These are phyloP conservation scores for Mucuna pruriens DNA, from an alignment of 306 rosid genomes.

Conservation along the genomic window DNA sequence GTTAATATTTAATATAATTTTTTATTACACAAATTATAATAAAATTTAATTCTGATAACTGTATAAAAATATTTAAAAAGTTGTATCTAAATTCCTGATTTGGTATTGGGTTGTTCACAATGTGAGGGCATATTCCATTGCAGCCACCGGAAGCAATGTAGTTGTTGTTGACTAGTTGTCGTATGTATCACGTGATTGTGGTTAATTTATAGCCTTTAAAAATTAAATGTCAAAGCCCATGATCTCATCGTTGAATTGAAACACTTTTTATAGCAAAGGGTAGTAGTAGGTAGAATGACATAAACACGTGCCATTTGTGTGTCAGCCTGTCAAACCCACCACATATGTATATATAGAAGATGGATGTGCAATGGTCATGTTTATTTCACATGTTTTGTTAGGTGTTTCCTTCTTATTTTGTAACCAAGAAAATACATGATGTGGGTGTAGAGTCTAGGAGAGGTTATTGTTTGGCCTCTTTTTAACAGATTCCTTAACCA, in stretches of 20 bases:
- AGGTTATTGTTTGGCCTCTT: too few species aligned
- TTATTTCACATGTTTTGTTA: conserved; percentile 35
- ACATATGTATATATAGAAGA: neutral
- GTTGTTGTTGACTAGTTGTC: conserved; percentile 18
- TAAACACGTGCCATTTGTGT: conserved; percentile 39
- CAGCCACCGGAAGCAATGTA: conserved; percentile 17
- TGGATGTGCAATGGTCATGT: neutral
- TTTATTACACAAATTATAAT: too few species aligned
- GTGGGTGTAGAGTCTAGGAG: too few species aligned
- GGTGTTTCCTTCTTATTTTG: neutral
- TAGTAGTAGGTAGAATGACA: conserved; percentile 31
- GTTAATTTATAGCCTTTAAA: neutral
- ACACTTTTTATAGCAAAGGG: neutral
- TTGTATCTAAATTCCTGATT: too few species aligned
- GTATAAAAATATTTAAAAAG: too few species aligned
- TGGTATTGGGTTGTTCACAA: neutral
- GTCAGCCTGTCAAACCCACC: conserved; percentile 16
- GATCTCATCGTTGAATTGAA: conserved; percentile 9
- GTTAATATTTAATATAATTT: too few species aligned
- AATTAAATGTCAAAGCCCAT: neutral
- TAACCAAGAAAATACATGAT: too few species aligned
- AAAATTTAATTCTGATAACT: too few species aligned
- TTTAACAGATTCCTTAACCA: too few species aligned
- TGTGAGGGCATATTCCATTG: conserved; percentile 36
- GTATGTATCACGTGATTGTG: neutral